These are phyloP conservation scores for Monascus purpureus DNA, from an alignment of 495 filamentous ascomycete genomes.

Conservation along the genomic window DNA sequence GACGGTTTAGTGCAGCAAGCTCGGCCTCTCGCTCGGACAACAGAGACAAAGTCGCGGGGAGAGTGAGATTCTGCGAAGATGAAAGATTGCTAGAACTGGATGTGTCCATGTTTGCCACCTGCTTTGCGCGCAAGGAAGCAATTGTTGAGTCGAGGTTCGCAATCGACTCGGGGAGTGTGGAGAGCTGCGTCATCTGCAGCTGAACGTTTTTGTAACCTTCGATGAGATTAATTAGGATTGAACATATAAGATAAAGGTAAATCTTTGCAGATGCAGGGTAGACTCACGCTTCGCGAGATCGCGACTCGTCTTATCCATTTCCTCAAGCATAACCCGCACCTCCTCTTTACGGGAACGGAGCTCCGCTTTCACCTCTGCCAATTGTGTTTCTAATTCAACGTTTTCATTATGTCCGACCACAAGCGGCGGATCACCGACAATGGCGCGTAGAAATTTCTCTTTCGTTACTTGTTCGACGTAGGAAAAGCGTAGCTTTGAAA, in stretches of 20 bases:
- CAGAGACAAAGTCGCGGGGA: slow-evolving; percentile 23
- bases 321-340: slow-evolving; percentile 54
- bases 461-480: slow-evolving; percentile 75
- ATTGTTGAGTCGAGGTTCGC: slow-evolving; percentile 47
- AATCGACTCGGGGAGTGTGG: slow-evolving; percentile 47
- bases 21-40: slow-evolving; percentile 45
- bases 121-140: slow-evolving; percentile 34
- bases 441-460: slow-evolving; percentile 86
- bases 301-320: slow-evolving; percentile 54
- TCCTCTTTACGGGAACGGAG: slow-evolving; percentile 69
- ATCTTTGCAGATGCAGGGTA: not conserved
- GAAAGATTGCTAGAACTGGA: slow-evolving; percentile 12
- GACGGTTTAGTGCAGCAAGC: slow-evolving; percentile 48
- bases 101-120: slow-evolving; percentile 22
- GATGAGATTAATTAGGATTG: not conserved
- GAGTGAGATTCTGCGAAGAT: slow-evolving; percentile 27
- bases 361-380: slow-evolving; percentile 56
- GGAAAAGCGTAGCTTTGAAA: slow-evolving; percentile 90
- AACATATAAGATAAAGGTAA: slow-evolving; percentile 3
- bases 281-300: slow-evolving; percentile 38
- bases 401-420: slow-evolving; percentile 76
- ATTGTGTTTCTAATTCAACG: slow-evolving; percentile 56
- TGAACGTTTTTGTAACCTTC: slow-evolving; percentile 50
- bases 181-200: slow-evolving; percentile 44
- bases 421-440: slow-evolving; percentile 77